Base-by-base conservation (phyloP, 768 basidiomycete genomes). In the Cystoderma amianthinum region DNA sequence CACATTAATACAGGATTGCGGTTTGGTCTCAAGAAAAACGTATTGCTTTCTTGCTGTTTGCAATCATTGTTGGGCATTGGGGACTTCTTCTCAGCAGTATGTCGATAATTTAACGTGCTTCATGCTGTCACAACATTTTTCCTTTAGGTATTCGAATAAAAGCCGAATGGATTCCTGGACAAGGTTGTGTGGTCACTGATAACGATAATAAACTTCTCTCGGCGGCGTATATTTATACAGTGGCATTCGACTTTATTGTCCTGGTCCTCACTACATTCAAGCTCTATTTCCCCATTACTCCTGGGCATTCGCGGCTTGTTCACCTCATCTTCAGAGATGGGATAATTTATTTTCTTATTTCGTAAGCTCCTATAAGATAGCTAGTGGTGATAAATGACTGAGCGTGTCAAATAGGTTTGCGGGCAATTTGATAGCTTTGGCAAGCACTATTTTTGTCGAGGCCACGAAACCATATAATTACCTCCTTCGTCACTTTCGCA, bases 311-410 rank as follows among this genome's bases (percentile, higher is more conserved):
- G 15, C 72, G 69, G 25, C 74, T 86, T 16, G 73, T 82, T 35
- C 69, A 60, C 36, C 71, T 85, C 39, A 76, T 86, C 44, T 85
- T 86, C 57, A 65, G 65, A n/a, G 83, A 85, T 52, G 83, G 83
- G 17, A 54, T 85, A 38, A 79, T 84, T 36, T 85, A 79, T 62
- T 85, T 85, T 54, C 55, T 73, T 49, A 76, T 85, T 42, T 82
- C 82, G 79, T 84, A 55, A 61, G 81, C 18, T 7, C 25, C 17
- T 16, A n/a, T n/a, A n/a, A 28, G n/a, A 28, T n/a, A 28, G n/a
- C 25, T 7, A 15, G 17, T 17, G 7, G 9, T n/a, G 12, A 36
- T 16, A n/a, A 36, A 7, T 36, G 34, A 19, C 16, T 17, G 12
- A 36, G 7, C 16, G 7, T 19, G 12, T 36, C 7, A 15, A n/a